A percentile compares a stretch with the other conserved stretches of the same genome.
phyloP scores from a whole-genome alignment of 352 stramenopile species.

The Pythium apleroticum region DNA sequence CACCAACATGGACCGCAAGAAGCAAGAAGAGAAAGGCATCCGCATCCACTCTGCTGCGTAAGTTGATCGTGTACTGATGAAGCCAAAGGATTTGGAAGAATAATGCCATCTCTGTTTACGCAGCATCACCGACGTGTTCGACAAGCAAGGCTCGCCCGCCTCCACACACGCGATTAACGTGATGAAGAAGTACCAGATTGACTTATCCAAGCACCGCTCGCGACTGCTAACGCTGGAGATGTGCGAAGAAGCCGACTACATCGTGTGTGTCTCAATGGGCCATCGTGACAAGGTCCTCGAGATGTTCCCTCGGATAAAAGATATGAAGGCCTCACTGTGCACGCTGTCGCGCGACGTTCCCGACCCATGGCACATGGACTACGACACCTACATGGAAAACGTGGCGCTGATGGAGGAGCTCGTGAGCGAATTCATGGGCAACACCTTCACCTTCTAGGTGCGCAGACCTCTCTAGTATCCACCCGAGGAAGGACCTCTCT shows the following conservation, averaged over 20 bases:
- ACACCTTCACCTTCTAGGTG: slow-evolving; percentile 26
- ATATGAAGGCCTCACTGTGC: slow-evolving; percentile 53
- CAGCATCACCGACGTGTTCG: slow-evolving; percentile 74
- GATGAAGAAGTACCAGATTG: slow-evolving; percentile 76
- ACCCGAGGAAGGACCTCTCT: no score
- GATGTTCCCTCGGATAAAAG: slow-evolving; percentile 61
- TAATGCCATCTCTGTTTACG: neutral
- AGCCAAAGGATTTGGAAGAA: neutral
- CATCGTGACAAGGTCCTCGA: slow-evolving; percentile 62
- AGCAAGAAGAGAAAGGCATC: slow-evolving; percentile 69
- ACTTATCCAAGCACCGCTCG: slow-evolving; percentile 66
- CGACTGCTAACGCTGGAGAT: slow-evolving; percentile 66
- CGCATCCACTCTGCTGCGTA: slow-evolving; percentile 72
- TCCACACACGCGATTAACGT: slow-evolving; percentile 61
- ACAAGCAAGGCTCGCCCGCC: slow-evolving; percentile 59
- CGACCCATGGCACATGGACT: slow-evolving; percentile 83
- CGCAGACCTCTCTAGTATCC: no score
- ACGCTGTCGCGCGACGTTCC: slow-evolving; percentile 64
- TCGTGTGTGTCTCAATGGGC: slow-evolving; percentile 72
- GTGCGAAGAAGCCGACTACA: slow-evolving; percentile 63
- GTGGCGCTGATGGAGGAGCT: slow-evolving; percentile 74
- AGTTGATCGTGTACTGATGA: neutral
- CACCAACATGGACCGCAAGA: slow-evolving; percentile 60
- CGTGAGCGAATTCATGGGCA: slow-evolving; percentile 74
- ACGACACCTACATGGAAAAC: slow-evolving; percentile 82